phyloP scores from a whole-genome alignment of 495 filamentous ascomycete species.

The Clohesyomyces aquaticus region DNA sequence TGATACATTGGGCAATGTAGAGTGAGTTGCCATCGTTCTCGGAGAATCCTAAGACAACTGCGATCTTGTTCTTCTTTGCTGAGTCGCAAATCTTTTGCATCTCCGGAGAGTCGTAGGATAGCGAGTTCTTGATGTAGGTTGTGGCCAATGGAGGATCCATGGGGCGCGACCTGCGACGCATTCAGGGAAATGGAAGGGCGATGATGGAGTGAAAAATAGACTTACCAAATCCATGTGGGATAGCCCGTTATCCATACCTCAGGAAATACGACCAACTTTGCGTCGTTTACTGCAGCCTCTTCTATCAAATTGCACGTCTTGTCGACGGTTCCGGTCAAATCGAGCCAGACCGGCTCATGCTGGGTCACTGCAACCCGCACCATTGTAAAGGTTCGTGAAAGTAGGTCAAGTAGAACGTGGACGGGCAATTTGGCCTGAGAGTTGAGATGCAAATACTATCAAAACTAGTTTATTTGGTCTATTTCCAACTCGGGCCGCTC shows the following conservation, averaged over 20 bases:
- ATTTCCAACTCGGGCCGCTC: background rate
- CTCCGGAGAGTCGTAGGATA: constrained; percentile 51
- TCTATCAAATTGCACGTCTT: constrained; percentile 58
- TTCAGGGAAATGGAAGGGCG: constrained; percentile 2
- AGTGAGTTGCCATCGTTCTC: constrained; percentile 55
- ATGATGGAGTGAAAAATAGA: constrained; percentile 13
- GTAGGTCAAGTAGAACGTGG: background rate
- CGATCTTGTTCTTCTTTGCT: constrained; percentile 52
- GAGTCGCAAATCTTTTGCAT: constrained; percentile 52
- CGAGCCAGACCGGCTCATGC: constrained; percentile 60
- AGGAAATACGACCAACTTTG: constrained; percentile 58
- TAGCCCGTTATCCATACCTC: constrained; percentile 63
- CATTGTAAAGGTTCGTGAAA: background rate
- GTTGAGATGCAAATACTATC: background rate
- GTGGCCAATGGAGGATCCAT: constrained; percentile 52
- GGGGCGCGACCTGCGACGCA: constrained; percentile 48
- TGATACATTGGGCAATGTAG: constrained; percentile 62
- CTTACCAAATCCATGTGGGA: constrained; percentile 63
- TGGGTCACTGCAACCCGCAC: constrained; percentile 34
- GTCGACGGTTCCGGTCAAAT: constrained; percentile 53
- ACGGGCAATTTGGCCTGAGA: background rate
- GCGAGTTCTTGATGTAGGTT: constrained; percentile 58
- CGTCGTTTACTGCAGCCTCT: constrained; percentile 57
- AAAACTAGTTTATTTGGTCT: background rate
- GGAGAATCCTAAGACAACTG: constrained; percentile 59